phyloP scores from a whole-genome alignment of 148 eudicot genomes.

The Chenopodium album region DNA sequence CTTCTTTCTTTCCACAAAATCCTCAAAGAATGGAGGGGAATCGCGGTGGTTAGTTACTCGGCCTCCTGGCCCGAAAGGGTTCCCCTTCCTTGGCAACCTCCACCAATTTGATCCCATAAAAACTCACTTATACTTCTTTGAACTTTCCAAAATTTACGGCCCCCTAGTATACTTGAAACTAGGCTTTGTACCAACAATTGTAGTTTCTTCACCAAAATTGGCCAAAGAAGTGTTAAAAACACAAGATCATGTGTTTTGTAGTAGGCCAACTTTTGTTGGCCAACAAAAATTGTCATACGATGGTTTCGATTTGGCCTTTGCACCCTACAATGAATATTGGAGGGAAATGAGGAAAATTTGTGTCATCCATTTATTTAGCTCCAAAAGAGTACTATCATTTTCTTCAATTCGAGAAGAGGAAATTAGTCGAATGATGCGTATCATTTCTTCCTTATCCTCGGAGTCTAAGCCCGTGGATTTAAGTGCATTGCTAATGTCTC shows the following conservation, averaged over 20 bases:
- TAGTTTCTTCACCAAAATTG: constrained; percentile 19
- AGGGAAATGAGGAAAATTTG: constrained; percentile 25
- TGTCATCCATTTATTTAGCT: constrained; percentile 24
- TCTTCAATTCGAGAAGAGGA: constrained; percentile 26
- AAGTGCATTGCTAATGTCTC: neutral
- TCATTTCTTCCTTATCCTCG: neutral
- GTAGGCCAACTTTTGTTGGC: constrained; percentile 3
- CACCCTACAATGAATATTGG: constrained; percentile 22
- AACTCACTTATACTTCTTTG: constrained; percentile 9
- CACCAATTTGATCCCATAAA: neutral
- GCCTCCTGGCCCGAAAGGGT: constrained; percentile 2
- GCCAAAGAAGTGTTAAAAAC: constrained; percentile 29
- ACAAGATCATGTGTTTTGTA: constrained; percentile 24
- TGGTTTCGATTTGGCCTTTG: constrained; percentile 15
- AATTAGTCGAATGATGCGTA: constrained; percentile 19
- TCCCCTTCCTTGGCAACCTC: neutral
- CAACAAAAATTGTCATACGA: constrained; percentile 24
- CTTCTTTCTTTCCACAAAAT: neutral
- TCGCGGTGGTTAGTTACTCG: neutral
- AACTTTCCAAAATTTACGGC: constrained; percentile 12
- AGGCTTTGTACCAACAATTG: constrained; percentile 14
- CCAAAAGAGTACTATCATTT: constrained; percentile 24
- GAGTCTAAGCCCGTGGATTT: constrained; percentile 7
- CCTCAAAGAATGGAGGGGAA: neutral
- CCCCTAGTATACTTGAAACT: constrained; percentile 15